A percentile compares a stretch with the other conserved stretches of the same genome.
Evolutionary conservation across 2,329 filamentous ascomycete species (phyloP).

Genomic region (Orbilia javanica): DNA sequence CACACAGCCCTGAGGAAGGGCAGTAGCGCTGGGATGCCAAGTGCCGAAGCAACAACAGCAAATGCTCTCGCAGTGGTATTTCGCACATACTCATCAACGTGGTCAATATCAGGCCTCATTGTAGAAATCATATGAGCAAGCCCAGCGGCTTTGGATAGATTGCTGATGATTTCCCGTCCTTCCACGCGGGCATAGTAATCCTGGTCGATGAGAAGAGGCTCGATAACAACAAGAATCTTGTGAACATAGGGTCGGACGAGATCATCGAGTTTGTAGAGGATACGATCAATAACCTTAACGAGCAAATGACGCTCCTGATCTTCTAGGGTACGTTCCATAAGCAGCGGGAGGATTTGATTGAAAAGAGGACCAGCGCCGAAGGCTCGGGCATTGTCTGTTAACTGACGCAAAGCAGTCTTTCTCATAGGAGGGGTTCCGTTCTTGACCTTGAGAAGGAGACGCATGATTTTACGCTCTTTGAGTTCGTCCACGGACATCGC

Average conservation of each 20-base stretch:
- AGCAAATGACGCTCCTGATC: conserved; percentile 98
- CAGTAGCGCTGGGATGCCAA: conserved; percentile 93
- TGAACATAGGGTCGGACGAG: conserved; percentile 95
- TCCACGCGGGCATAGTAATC: conserved; percentile 99
- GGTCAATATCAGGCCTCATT: conserved; percentile 98
- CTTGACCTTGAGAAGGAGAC: conserved; percentile 95
- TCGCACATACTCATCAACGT: conserved; percentile 96
- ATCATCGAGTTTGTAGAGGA: conserved; percentile 98
- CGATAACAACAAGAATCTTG: conserved; percentile 98
- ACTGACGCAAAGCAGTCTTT: conserved; percentile 95
- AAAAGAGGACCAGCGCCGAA: conserved; percentile 95
- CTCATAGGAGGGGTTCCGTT: conserved; percentile 98
- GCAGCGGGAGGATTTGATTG: conserved; percentile 93
- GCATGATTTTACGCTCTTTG: conserved; percentile 99
- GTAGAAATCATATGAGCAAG: conserved; percentile 99
- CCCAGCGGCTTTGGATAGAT: conserved; percentile 94
- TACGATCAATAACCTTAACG: conserved; percentile 98
- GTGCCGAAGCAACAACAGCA: conserved; percentile 93
- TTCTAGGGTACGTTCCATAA: conserved; percentile 98
- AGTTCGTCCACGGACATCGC: conserved; percentile 91
- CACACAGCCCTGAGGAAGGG: conserved; percentile 96
- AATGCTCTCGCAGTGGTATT: conserved; percentile 98
- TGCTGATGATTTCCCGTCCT: conserved; percentile 98
- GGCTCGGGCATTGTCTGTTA: conserved; percentile 96
- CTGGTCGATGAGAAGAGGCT: conserved; percentile 98